Evolutionary conservation across 352 stramenopile species (phyloP).

Genomic region (Achlya hypogyna): DNA sequence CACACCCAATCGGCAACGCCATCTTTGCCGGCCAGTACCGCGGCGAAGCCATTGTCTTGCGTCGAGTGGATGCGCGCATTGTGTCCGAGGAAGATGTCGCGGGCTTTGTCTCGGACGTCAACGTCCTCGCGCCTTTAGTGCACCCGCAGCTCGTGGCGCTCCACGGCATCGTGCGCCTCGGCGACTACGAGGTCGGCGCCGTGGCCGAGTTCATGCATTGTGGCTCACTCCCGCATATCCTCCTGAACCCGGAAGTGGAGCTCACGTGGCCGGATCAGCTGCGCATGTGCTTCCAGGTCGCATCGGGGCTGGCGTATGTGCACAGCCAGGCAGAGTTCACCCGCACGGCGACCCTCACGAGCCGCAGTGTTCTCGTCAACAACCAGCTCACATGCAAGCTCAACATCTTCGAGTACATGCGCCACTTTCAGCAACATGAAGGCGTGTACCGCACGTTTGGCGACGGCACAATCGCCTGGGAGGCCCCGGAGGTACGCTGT

Average conservation of each 20-base stretch:
- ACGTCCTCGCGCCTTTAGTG: conserved; percentile 32
- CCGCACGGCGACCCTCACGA: not conserved
- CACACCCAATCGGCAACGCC: not conserved
- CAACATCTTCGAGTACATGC: conserved; percentile 13
- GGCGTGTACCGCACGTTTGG: not conserved
- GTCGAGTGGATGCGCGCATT: not conserved
- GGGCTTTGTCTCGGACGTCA: not conserved
- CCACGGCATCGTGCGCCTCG: conserved; percentile 54
- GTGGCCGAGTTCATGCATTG: conserved; percentile 71
- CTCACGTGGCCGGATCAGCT: conserved; percentile 45
- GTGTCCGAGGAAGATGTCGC: not conserved
- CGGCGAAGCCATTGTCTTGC: conserved; percentile 3
- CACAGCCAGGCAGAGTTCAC: conserved; percentile 27
- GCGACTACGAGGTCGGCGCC: conserved; percentile 58
- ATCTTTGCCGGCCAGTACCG: conserved; percentile 1
- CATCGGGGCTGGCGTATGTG: conserved; percentile 52
- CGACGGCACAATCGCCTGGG: conserved; percentile 3
- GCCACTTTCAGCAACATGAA: not conserved
- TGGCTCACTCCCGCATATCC: conserved; percentile 45
- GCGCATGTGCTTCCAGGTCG: conserved; percentile 59
- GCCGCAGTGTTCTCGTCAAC: conserved; percentile 13
- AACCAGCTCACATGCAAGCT: conserved; percentile 3
- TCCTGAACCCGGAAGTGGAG: conserved; percentile 42
- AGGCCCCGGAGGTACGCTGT: not conserved
- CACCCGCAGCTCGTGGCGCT: conserved; percentile 60